phyloP scores from a whole-genome alignment of 148 eudicot species.

The Talinum fruticosum region DNA sequence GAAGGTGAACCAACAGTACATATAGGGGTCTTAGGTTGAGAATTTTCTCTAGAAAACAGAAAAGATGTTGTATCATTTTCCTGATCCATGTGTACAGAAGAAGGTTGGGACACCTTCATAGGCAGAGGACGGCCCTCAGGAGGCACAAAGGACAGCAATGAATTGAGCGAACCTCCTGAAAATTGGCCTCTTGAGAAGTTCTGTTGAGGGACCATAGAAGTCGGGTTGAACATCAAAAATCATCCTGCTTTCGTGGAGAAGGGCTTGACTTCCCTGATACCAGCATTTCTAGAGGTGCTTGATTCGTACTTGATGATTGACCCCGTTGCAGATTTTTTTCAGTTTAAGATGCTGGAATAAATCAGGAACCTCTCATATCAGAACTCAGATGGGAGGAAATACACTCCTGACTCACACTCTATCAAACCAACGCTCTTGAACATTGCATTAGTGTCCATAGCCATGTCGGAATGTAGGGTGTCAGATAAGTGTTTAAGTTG shows the following conservation, averaged over 20 bases:
- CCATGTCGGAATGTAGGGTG: too few relatives aligned
- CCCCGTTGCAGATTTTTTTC: not conserved
- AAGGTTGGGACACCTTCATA: constrained; percentile 18
- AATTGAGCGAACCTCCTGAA: not conserved
- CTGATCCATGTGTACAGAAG: constrained; percentile 19
- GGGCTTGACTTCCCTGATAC: constrained; percentile 1
- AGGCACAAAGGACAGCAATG: not conserved
- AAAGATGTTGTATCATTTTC: constrained; percentile 12
- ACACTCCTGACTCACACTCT: not conserved
- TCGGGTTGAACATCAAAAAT: not conserved
- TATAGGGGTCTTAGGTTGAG: constrained; percentile 6
- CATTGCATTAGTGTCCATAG: not conserved
- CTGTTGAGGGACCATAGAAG: not conserved
- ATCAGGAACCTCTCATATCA: not conserved
- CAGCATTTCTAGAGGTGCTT: not conserved
- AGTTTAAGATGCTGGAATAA: constrained; percentile 11
- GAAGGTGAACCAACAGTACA: constrained; percentile 20
- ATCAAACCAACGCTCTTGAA: not conserved
- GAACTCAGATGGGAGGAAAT: not conserved
- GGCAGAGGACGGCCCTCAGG: not conserved
- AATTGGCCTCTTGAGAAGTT: not conserved
- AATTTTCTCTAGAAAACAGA: constrained; percentile 12
- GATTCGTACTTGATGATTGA: not conserved
- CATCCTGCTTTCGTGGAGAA: not conserved
- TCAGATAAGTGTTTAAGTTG: too few relatives aligned